phyloP scores from a whole-genome alignment of 371 early-diverging fungal genomes.

The Capniomyces stellatus region DNA sequence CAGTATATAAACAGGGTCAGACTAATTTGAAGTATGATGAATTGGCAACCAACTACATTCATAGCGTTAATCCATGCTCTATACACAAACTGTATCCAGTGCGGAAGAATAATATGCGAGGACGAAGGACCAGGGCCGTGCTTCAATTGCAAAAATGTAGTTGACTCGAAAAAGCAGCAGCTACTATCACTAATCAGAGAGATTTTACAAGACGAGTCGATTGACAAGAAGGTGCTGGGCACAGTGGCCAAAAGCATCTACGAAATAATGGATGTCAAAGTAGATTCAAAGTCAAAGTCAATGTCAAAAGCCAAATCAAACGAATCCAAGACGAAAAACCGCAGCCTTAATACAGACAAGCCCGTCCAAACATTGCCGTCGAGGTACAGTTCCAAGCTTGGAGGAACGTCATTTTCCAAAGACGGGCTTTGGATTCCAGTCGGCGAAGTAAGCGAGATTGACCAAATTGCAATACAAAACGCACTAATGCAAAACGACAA shows the following conservation, averaged over 20 bases:
- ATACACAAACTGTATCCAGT: slow-evolving; percentile 66
- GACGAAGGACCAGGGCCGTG: slow-evolving; percentile 73
- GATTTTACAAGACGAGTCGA: slow-evolving; percentile 18
- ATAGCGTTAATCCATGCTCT: slow-evolving; percentile 33
- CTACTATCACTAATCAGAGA: slow-evolving; percentile 29
- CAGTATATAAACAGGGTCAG: too few relatives aligned
- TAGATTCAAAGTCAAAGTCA: slow-evolving; percentile 19
- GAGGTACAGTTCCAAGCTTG: not conserved
- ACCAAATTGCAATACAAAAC: too few relatives aligned
- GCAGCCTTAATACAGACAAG: too few relatives aligned
- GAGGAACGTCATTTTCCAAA: not conserved
- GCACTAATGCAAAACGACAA: too few relatives aligned
- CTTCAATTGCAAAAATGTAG: slow-evolving; percentile 52
- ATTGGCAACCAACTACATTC: too few relatives aligned
- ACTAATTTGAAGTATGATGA: too few relatives aligned
- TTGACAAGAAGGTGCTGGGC: slow-evolving; percentile 16
- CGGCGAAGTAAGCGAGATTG: not conserved
- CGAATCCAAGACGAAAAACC: not conserved
- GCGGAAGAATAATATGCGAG: slow-evolving; percentile 76
- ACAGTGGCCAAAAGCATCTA: slow-evolving; percentile 8
- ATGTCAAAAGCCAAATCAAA: slow-evolving; percentile 11
- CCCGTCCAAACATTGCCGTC: not conserved
- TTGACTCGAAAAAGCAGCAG: slow-evolving; percentile 30
- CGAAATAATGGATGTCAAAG: slow-evolving; percentile 9
- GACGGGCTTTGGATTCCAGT: not conserved